These are phyloP conservation scores for Bipolaris victoriae DNA, from an alignment of 2,329 filamentous ascomycete species.

Conservation along the genomic window DNA sequence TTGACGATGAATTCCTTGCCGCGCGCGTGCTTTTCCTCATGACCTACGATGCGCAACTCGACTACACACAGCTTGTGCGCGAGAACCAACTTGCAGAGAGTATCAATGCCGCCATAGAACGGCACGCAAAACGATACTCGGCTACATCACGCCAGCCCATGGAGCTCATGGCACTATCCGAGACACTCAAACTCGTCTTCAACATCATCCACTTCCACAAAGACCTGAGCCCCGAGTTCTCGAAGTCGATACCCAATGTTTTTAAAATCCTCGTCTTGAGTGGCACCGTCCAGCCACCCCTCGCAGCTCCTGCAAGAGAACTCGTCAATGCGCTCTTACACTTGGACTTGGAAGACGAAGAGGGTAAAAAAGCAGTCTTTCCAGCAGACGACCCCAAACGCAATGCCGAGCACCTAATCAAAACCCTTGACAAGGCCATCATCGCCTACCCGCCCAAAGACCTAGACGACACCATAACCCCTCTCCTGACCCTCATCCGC, in stretches of 20 bases:
- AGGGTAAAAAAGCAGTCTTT: conserved; percentile 64
- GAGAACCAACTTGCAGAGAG: conserved; percentile 70
- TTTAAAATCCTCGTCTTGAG: conserved; percentile 71
- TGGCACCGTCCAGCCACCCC: conserved; percentile 66
- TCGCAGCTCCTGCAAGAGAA: conserved; percentile 73
- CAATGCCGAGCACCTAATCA: conserved; percentile 69
- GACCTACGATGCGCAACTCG: conserved; percentile 75
- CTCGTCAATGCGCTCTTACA: conserved; percentile 84
- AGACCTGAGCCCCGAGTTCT: conserved; percentile 66
- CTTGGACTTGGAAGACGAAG: conserved; percentile 66
- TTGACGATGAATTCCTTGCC: conserved; percentile 85
- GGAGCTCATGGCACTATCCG: conserved; percentile 78
- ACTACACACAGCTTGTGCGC: conserved; percentile 69
- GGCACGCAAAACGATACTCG: conserved; percentile 63
- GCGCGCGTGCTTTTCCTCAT: conserved; percentile 80
- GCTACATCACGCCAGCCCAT: conserved; percentile 60
- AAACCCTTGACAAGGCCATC: conserved; percentile 71
- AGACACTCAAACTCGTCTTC: conserved; percentile 87
- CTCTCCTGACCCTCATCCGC: conserved; percentile 75
- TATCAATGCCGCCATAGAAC: conserved; percentile 71
- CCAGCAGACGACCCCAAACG: conserved; percentile 66
- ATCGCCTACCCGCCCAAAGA: conserved; percentile 68
- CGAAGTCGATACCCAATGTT: conserved; percentile 70
- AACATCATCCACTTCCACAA: conserved; percentile 81
- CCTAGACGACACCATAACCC: conserved; percentile 73